Percentiles rank a stretch among this genome's conserved stretches.
Conservation (phyloP, 1,284 basidiomycete genomes). For the Sporisorium reilianum region DNA sequence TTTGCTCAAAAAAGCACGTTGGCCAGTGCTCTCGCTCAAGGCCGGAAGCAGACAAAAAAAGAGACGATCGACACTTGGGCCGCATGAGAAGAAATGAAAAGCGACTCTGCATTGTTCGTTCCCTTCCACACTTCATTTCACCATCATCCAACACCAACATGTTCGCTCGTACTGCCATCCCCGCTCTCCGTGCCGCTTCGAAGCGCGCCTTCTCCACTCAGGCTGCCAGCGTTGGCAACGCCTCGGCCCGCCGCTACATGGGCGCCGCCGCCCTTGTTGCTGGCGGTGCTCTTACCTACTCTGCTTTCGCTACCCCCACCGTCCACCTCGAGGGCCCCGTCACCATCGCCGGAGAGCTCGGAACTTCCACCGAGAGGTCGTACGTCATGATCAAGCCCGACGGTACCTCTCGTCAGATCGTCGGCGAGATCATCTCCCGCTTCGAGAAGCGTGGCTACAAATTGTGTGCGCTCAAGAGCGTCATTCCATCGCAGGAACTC, state of each 20-base stretch:
- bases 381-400: slow-evolving; percentile 71
- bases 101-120: background rate
- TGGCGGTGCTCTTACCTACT: slow-evolving; percentile 49
- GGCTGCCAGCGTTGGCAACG: slow-evolving; percentile 33
- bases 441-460: slow-evolving; percentile 62
- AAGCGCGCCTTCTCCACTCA: slow-evolving; percentile 54
- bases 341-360: slow-evolving; percentile 72
- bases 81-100: slow-evolving; percentile 11
- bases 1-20: background rate
- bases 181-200: slow-evolving; percentile 45
- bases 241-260: slow-evolving; percentile 43
- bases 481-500: slow-evolving; percentile 47
- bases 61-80: slow-evolving; percentile 5
- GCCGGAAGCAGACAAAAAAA: background rate
- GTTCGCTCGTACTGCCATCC: slow-evolving; percentile 50
- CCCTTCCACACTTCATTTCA: background rate
- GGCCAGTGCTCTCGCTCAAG: slow-evolving; percentile 33
- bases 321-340: slow-evolving; percentile 69
- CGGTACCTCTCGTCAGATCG: slow-evolving; percentile 62
- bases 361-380: slow-evolving; percentile 70
- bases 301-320: slow-evolving; percentile 32
- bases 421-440: slow-evolving; percentile 63
- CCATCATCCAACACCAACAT: slow-evolving; percentile 21
- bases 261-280: slow-evolving; percentile 50
- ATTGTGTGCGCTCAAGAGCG: slow-evolving; percentile 25